Base-by-base conservation (phyloP, 2,329 filamentous ascomycete species). In the Beauveria brongniartii region DNA sequence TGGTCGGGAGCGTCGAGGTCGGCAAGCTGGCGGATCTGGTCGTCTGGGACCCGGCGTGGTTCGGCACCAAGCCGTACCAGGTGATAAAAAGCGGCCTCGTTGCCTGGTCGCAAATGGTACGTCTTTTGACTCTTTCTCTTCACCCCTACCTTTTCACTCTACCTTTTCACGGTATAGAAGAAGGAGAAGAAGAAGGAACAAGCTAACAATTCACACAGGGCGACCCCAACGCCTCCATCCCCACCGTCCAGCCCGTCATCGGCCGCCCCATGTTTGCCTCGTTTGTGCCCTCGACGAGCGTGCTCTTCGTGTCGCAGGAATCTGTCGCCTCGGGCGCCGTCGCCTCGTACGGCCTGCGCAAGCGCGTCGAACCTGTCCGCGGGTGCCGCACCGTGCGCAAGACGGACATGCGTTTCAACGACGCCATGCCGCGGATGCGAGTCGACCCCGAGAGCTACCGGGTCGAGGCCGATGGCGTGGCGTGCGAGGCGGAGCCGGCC, bases 21-120 rank as follows among this genome's bases (percentile, higher is more conserved):
- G 92, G 92, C 55, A 97, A 96, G 76, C 74, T 96, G 53, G 93
- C 93, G 0, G 93, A 97, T 72, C 72, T 97, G 53, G 90, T 95
- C 1, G 70, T 97, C 7, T 97, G 93, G 93, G 86, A 88, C 53
- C 89, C 91, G 7, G 83, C 84, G 7, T 89, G 86, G 75, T 97
- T 97, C 73, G 93, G 91, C 34, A 88, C 89, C 24, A 97, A 97
- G 79, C 93, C 93, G 0, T 81, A 76, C 16, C 78, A 88, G 63
- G 86, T 97, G 6, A 74, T 97, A 44, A 97, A 97, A 81, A 90
- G 90, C 63, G 93, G 93, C 1, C 82, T 96, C 78, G 91, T 96
- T 64, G 84, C 87, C 9, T 90, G 86, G 70, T 83, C 89, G 14
- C 86, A 91, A 75, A 96, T 97, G 91, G 90, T 92, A 76, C 69